phyloP scores from a whole-genome alignment of 371 early-diverging fungal genomes.

The Actinomucor elegans region DNA sequence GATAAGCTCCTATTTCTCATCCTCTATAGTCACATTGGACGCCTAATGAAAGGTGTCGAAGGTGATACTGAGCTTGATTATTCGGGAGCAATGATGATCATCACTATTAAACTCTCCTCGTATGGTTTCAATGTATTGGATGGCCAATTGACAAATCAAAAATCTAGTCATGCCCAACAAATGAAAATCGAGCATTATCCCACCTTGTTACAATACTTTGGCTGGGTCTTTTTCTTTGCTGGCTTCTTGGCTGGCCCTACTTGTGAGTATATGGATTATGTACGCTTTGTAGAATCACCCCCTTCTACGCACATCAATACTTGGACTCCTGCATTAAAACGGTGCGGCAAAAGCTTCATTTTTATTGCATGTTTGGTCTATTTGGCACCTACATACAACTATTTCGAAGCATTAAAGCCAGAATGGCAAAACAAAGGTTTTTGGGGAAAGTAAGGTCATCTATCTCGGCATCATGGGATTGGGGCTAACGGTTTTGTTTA shows the following conservation, averaged over 20 bases:
- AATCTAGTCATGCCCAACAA: slow-evolving; percentile 56
- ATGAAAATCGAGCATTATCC: slow-evolving; percentile 68
- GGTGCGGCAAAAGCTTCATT: slow-evolving; percentile 36
- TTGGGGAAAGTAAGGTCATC: slow-evolving; percentile 32
- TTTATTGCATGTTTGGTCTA: slow-evolving; percentile 32
- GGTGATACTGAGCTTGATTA: slow-evolving; percentile 70
- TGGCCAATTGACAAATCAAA: slow-evolving; percentile 10
- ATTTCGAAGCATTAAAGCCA: slow-evolving; percentile 36
- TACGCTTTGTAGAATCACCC: slow-evolving; percentile 43
- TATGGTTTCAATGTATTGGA: slow-evolving; percentile 78
- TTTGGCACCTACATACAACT: slow-evolving; percentile 40
- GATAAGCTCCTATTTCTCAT: background rate
- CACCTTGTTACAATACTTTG: slow-evolving; percentile 74
- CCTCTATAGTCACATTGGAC: slow-evolving; percentile 56
- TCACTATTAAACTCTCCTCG: slow-evolving; percentile 84
- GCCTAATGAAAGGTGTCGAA: slow-evolving; percentile 52
- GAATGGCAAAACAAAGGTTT: slow-evolving; percentile 16
- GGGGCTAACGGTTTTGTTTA: background rate
- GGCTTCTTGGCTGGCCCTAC: slow-evolving; percentile 87
- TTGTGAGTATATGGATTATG: slow-evolving; percentile 77
- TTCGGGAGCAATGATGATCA: slow-evolving; percentile 90
- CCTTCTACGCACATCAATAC: background rate
- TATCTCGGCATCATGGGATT: background rate
- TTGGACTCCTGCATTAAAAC: slow-evolving; percentile 20
- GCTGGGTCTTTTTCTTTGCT: slow-evolving; percentile 88